A percentile compares a stretch with the other conserved stretches of the same genome.
Conservation (phyloP, 805 yeast species). For the Monosporozyma aerobia region DNA sequence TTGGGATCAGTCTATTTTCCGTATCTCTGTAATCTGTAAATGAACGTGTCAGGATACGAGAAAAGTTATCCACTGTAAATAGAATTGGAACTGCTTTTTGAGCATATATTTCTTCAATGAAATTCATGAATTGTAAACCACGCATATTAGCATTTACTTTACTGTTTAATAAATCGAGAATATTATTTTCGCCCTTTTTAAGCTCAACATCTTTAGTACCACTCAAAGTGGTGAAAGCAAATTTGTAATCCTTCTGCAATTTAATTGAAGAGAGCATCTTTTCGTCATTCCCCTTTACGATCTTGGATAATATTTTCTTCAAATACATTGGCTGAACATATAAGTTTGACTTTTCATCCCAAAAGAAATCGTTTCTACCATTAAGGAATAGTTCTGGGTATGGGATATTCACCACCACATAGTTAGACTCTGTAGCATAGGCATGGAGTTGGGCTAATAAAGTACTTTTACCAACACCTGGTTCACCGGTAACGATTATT, state of each 20-base stretch:
- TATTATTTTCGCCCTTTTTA: constrained; percentile 23
- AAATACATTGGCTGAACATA: constrained; percentile 77
- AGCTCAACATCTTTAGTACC: constrained; percentile 22
- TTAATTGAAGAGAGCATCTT: constrained; percentile 30
- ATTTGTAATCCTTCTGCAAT: constrained; percentile 29
- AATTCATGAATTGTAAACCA: constrained; percentile 41
- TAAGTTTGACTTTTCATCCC: constrained; percentile 37
- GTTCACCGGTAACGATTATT: constrained; percentile 52
- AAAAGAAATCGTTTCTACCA: constrained; percentile 63
- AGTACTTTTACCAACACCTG: constrained; percentile 76
- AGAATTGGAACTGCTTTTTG: constrained; percentile 49
- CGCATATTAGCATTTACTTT: constrained; percentile 32
- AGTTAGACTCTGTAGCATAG: constrained; percentile 36
- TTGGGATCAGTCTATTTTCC: constrained; percentile 46
- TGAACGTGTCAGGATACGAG: constrained; percentile 47
- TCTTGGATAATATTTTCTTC: constrained; percentile 47
- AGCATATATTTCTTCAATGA: constrained; percentile 45
- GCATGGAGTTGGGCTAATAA: constrained; percentile 48
- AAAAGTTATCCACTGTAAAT: constrained; percentile 67
- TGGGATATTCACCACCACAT: constrained; percentile 56
- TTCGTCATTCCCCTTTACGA: constrained; percentile 38
- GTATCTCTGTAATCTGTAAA: constrained; percentile 52
- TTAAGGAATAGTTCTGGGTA: constrained; percentile 52
- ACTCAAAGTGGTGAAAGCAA: constrained; percentile 27
- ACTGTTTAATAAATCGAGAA: constrained; percentile 36